These are phyloP conservation scores for Fusarium tjaetaba DNA, from an alignment of 2,329 filamentous ascomycete species.

Conservation along the genomic window DNA sequence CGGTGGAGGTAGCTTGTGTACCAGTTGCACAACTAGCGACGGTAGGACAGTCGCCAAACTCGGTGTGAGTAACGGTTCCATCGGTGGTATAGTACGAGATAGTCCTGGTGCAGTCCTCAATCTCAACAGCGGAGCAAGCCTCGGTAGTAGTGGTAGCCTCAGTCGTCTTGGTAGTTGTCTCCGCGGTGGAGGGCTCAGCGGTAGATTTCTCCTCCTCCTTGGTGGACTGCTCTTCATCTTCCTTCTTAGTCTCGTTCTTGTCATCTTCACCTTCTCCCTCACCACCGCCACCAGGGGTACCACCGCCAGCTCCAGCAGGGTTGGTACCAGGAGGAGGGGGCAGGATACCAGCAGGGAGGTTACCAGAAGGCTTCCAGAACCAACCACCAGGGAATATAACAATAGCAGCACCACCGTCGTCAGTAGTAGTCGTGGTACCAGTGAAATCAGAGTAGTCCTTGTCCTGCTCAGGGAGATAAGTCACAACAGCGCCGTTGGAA, in stretches of 20 bases:
- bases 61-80: background rate
- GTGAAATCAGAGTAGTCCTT: constrained; percentile 12
- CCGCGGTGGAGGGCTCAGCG: background rate
- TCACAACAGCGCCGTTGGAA: constrained; percentile 1
- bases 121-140: constrained; percentile 4
- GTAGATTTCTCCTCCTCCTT: background rate
- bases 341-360: background rate
- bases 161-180: constrained; percentile 4
- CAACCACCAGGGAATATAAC: constrained; percentile 10
- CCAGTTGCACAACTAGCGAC: constrained; percentile 15
- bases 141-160: constrained; percentile 8
- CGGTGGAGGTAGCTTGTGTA: constrained; percentile 3
- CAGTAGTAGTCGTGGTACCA: constrained; percentile 11
- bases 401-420: constrained; percentile 8
- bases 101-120: constrained; percentile 8
- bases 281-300: background rate
- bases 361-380: constrained; percentile 17
- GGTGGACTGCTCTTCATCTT: constrained; percentile 2
- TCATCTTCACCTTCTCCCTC: background rate
- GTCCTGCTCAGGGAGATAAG: constrained; percentile 8
- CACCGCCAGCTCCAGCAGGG: background rate
- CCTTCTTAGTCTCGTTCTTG: background rate
- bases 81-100: constrained; percentile 15
- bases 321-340: background rate
- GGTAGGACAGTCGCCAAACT: constrained; percentile 6